Percentiles rank a stretch among this genome's conserved stretches.
Evolutionary conservation across 2,329 filamentous ascomycete species (phyloP).

Genomic region (Penicillium sp.): DNA sequence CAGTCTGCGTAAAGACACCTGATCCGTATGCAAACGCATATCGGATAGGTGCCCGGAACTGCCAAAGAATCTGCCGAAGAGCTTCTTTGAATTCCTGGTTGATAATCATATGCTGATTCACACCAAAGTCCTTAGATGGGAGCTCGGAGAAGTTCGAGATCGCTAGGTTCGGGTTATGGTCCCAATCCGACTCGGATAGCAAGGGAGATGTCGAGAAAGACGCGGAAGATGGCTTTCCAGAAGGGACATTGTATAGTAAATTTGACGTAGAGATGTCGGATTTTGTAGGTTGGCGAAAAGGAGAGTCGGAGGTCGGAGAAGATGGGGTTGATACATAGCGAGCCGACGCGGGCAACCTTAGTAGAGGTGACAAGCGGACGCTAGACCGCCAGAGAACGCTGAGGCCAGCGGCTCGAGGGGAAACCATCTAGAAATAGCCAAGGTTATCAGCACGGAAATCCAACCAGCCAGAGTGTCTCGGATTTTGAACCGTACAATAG

Average conservation of each 20-base stretch:
- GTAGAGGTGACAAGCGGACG: conserved; percentile 16
- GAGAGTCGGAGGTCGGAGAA: conserved; percentile 18
- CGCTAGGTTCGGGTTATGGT: conserved; percentile 68
- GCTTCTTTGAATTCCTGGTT: conserved; percentile 94
- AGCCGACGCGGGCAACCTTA: conserved; percentile 17
- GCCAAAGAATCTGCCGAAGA: conserved; percentile 79
- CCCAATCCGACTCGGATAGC: conserved; percentile 59
- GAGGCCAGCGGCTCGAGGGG: conserved; percentile 19
- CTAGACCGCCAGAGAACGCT: conserved; percentile 25
- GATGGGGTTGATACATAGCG: conserved; percentile 34
- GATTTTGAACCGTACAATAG: conserved; percentile 26
- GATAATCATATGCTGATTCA: conserved; percentile 95
- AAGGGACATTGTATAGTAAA: conserved; percentile 15
- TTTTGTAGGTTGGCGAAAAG: conserved; percentile 17
- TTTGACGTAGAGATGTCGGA: conserved; percentile 15
- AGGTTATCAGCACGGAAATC: conserved; percentile 10
- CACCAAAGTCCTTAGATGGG: conserved; percentile 77
- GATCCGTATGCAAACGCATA: conserved; percentile 98
- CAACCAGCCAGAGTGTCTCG: conserved; percentile 7
- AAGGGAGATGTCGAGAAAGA: conserved; percentile 35
- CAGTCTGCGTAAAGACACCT: conserved; percentile 83
- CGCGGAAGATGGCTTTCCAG: conserved; percentile 18
- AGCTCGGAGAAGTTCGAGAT: conserved; percentile 74
- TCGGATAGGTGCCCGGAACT: conserved; percentile 88
- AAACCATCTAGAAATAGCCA: conserved; percentile 19